Conservation (phyloP, 2,329 filamentous ascomycete genomes). For the Aspergillus aculeatinus region DNA sequence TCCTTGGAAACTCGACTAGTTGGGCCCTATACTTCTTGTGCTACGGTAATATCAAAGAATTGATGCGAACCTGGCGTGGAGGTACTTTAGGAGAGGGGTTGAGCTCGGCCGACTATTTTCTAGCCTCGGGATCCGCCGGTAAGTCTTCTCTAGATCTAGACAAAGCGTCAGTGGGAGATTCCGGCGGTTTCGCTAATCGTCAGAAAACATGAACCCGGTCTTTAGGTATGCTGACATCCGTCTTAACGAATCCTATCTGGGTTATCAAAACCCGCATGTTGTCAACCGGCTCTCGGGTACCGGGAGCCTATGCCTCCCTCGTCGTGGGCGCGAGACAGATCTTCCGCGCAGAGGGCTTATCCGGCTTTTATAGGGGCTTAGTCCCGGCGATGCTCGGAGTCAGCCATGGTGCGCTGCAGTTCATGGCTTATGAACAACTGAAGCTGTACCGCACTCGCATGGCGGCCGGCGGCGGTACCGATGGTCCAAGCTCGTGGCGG, state of each 20-base stretch:
- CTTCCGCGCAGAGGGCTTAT: constrained; percentile 66
- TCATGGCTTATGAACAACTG: constrained; percentile 84
- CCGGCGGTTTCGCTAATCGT: neutral
- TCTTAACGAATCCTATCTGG: constrained; percentile 94
- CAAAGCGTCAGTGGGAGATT: neutral
- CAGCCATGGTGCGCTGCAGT: constrained; percentile 89
- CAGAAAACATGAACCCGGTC: neutral
- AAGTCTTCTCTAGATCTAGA: constrained; percentile 17
- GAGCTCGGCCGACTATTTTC: constrained; percentile 72
- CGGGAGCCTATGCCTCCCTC: constrained; percentile 80
- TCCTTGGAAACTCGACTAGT: constrained; percentile 83
- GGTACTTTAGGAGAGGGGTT: constrained; percentile 42
- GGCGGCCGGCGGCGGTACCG: constrained; percentile 24
- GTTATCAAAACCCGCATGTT: constrained; percentile 98
- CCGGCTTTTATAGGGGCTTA: constrained; percentile 85
- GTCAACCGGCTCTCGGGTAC: constrained; percentile 70
- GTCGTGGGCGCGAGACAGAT: constrained; percentile 67
- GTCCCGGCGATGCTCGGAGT: constrained; percentile 81
- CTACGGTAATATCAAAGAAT: constrained; percentile 60
- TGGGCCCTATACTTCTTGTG: constrained; percentile 92
- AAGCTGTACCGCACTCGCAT: constrained; percentile 60
- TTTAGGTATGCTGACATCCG: constrained; percentile 68
- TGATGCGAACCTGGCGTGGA: constrained; percentile 47
- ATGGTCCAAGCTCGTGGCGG: constrained; percentile 23
- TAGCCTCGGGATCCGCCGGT: constrained; percentile 66